A percentile compares a stretch with the other conserved stretches of the same genome.
phyloP scores from a whole-genome alignment of 2,329 filamentous ascomycete genomes.

The Emergomyces orientalis region DNA sequence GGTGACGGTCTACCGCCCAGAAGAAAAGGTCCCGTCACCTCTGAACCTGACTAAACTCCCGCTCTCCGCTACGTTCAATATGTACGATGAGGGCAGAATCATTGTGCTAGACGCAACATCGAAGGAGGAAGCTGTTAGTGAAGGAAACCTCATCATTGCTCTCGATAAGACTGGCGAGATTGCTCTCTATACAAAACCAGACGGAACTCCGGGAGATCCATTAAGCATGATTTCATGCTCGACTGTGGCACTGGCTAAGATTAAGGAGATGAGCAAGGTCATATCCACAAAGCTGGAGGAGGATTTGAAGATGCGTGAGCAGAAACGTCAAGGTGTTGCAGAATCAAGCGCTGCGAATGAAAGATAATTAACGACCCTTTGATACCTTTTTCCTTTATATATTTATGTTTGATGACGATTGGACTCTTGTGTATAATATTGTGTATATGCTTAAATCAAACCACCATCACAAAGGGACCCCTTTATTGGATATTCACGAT shows the following conservation, averaged over 20 bases:
- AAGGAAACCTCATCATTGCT: slow-evolving; percentile 65
- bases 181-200: slow-evolving; percentile 83
- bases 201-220: slow-evolving; percentile 73
- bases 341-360: slow-evolving; percentile 81
- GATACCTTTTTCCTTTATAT: neutral
- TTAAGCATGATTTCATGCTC: slow-evolving; percentile 67
- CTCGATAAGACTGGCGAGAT: slow-evolving; percentile 85
- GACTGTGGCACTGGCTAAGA: slow-evolving; percentile 63
- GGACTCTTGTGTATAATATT: neutral
- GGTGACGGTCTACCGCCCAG: slow-evolving; percentile 71
- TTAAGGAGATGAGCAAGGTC: slow-evolving; percentile 66
- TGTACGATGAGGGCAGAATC: slow-evolving; percentile 49
- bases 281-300: slow-evolving; percentile 65
- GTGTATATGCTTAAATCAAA: neutral
- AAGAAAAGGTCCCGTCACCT: slow-evolving; percentile 82
- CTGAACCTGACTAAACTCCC: slow-evolving; percentile 87
- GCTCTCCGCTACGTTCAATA: slow-evolving; percentile 82
- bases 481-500: too few relatives aligned
- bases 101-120: slow-evolving; percentile 39
- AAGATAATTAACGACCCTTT: slow-evolving; percentile 44
- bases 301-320: slow-evolving; percentile 54
- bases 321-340: slow-evolving; percentile 61
- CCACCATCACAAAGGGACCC: too few relatives aligned
- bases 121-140: slow-evolving; percentile 46
- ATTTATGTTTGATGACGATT: neutral